These are phyloP conservation scores for Cryptosporidium xiaoi DNA, from an alignment of 169 alveolate genomes.

Conservation along the genomic window DNA sequence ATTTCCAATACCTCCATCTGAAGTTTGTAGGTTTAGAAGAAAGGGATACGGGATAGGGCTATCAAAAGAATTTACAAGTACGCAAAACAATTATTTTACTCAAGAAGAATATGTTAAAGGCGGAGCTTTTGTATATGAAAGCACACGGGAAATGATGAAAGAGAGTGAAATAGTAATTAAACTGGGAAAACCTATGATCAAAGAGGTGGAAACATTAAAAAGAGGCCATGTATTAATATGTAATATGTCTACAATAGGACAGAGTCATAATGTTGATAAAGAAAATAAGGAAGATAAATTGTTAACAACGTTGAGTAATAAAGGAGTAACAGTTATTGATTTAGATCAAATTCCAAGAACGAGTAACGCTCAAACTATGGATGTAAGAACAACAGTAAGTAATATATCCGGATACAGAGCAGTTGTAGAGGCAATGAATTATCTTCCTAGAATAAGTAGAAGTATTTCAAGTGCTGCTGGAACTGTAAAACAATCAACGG, in stretches of 20 bases:
- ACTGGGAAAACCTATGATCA: conserved; percentile 81
- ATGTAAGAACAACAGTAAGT: conserved; percentile 81
- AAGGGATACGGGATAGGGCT: conserved; percentile 34
- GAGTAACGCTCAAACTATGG: conserved; percentile 82
- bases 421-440: conserved; percentile 80
- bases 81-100: conserved; percentile 3
- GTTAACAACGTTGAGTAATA: conserved; percentile 34
- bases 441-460: conserved; percentile 79
- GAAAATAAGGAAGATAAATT: conserved; percentile 74
- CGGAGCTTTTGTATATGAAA: conserved; percentile 80
- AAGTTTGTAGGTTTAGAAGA: conserved; percentile 24
- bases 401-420: conserved; percentile 84
- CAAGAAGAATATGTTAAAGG: conserved; percentile 22
- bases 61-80: conserved; percentile 13
- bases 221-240: conserved; percentile 83
- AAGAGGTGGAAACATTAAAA: conserved; percentile 79
- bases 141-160: conserved; percentile 76
- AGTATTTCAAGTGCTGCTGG: conserved; percentile 84
- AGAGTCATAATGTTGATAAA: conserved; percentile 66
- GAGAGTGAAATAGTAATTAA: conserved; percentile 82
- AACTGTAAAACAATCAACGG: conserved; percentile 81
- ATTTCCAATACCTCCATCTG: conserved; percentile 57
- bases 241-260: conserved; percentile 82
- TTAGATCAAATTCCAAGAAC: conserved; percentile 84
- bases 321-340: conserved; percentile 79